A percentile compares a stretch with the other conserved stretches of the same genome.
These are phyloP conservation scores for Saturnispora bothae DNA, from an alignment of 805 yeast genomes.

Conservation along the genomic window DNA sequence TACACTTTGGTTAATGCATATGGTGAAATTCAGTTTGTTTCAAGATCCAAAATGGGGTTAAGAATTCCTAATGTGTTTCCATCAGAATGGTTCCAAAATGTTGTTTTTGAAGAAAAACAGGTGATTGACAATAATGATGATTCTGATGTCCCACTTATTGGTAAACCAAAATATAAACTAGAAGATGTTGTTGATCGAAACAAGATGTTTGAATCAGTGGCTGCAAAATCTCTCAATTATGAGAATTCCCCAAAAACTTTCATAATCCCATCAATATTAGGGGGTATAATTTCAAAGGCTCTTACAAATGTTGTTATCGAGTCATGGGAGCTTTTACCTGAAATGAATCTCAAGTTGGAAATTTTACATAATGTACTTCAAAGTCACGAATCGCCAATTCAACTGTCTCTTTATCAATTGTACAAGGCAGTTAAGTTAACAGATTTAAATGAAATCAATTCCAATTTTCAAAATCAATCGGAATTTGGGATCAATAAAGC, in stretches of 20 bases:
- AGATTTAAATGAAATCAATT: slow-evolving; percentile 23
- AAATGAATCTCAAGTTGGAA: slow-evolving; percentile 26
- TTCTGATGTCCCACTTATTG: slow-evolving; percentile 19
- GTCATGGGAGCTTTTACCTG: slow-evolving; percentile 26
- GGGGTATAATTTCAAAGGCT: slow-evolving; percentile 22
- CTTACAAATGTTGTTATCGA: slow-evolving; percentile 19
- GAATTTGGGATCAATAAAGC: slow-evolving; percentile 17
- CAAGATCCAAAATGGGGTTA: slow-evolving; percentile 34
- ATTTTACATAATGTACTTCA: slow-evolving; percentile 27
- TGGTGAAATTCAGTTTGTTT: slow-evolving; percentile 45
- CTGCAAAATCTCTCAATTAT: slow-evolving; percentile 15
- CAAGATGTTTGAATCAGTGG: slow-evolving; percentile 21
- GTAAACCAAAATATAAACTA: slow-evolving; percentile 25
- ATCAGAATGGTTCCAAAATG: slow-evolving; percentile 23
- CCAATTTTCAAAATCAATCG: slow-evolving; percentile 16
- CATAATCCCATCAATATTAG: slow-evolving; percentile 24
- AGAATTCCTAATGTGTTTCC: slow-evolving; percentile 49
- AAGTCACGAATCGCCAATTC: slow-evolving; percentile 31
- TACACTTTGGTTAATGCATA: slow-evolving; percentile 46
- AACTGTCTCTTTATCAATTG: slow-evolving; percentile 30
- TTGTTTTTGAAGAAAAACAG: slow-evolving; percentile 22
- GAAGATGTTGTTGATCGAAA: slow-evolving; percentile 23
- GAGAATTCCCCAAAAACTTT: slow-evolving; percentile 19
- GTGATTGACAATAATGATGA: slow-evolving; percentile 8
- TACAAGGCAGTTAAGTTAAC: slow-evolving; percentile 27